phyloP scores from a whole-genome alignment of 176 grass and related monocot species.

The Zea mays region DNA sequence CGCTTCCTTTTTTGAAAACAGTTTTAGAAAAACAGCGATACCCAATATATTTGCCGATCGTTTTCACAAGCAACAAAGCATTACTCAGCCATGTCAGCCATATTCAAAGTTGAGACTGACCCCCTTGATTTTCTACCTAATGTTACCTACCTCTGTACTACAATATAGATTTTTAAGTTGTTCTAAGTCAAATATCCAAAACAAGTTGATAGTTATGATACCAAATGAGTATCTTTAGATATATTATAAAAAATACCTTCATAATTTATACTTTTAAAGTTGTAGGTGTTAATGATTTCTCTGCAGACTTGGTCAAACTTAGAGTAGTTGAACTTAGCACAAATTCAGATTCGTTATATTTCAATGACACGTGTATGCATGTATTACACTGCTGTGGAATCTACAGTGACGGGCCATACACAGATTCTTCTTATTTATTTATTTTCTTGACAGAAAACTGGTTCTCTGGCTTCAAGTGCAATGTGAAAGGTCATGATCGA shows the following conservation, averaged over 20 bases:
- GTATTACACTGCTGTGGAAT: constrained; percentile 12
- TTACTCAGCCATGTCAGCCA: constrained; percentile 1
- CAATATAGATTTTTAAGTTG: too few species aligned
- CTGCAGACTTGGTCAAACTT: background rate
- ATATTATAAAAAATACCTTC: background rate
- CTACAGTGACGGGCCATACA: background rate
- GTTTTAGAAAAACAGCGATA: background rate
- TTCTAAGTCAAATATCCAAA: too few species aligned
- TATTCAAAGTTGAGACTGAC: constrained; percentile 16
- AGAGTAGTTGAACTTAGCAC: background rate
- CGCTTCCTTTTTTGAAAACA: background rate
- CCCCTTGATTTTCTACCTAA: constrained; percentile 10
- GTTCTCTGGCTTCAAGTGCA: constrained; percentile 14
- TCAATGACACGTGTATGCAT: background rate
- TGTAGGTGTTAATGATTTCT: background rate
- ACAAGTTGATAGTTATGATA: background rate
- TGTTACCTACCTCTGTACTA: background rate
- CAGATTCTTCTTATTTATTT: background rate
- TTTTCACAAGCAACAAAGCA: background rate
- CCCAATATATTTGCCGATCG: background rate
- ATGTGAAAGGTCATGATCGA: constrained; percentile 19
- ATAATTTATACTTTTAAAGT: background rate
- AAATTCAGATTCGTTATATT: background rate
- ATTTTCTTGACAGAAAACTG: background rate
- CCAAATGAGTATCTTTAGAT: background rate